phyloP scores from a whole-genome alignment of 164 flowering plant species.

The Warburgia ugandensis region DNA sequence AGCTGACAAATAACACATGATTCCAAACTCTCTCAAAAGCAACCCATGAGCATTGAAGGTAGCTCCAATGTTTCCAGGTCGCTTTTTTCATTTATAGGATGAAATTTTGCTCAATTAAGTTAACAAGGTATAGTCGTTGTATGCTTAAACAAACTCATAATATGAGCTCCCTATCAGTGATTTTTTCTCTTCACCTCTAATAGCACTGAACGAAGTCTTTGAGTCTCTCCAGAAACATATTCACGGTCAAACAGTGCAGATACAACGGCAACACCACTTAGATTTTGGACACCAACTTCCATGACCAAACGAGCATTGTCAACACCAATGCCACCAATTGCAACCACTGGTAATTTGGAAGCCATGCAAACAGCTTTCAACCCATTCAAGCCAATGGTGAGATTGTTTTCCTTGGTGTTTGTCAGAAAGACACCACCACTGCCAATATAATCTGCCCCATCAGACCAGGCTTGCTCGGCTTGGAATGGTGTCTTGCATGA shows the following conservation, averaged over 20 bases:
- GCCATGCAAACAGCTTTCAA: slow-evolving; percentile 53
- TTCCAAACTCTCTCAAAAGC: too few relatives aligned
- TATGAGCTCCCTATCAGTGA: too few relatives aligned
- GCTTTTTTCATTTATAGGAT: too few relatives aligned
- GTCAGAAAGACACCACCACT: slow-evolving; percentile 86
- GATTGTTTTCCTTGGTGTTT: slow-evolving; percentile 70
- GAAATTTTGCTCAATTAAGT: too few relatives aligned
- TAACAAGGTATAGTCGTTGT: too few relatives aligned
- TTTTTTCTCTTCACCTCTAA: too few relatives aligned
- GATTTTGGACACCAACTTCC: slow-evolving; percentile 45
- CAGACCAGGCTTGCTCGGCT: slow-evolving; percentile 72
- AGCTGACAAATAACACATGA: too few relatives aligned
- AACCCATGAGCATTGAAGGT: too few relatives aligned
- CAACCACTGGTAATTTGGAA: slow-evolving; percentile 86
- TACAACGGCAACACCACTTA: slow-evolving; percentile 87
- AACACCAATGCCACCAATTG: slow-evolving; percentile 81
- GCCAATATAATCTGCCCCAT: slow-evolving; percentile 95
- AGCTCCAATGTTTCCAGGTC: too few relatives aligned
- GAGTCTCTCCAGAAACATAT: slow-evolving; percentile 45
- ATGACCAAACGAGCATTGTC: slow-evolving; percentile 61
- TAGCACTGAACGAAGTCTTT: slow-evolving; percentile 37
- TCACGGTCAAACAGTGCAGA: slow-evolving; percentile 82
- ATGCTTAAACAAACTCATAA: too few relatives aligned
- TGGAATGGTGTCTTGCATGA: slow-evolving; percentile 89
- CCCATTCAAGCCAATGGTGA: slow-evolving; percentile 73